Evolutionary conservation across 306 rosid species (phyloP).

Genomic region (Inga laurina): DNA sequence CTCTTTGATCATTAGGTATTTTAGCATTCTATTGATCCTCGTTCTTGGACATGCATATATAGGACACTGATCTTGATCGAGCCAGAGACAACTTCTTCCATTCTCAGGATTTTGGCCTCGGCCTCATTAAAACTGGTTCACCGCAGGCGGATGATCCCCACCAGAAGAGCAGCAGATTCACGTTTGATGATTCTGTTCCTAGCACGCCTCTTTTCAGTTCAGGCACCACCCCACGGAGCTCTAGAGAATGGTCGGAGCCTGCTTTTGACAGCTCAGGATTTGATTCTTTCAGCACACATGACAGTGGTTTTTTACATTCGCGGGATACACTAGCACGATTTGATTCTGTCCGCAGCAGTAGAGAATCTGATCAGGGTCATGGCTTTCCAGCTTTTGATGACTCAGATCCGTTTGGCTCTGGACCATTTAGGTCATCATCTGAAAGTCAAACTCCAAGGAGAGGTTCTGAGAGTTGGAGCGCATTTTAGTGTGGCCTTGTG

Average conservation of each 20-base stretch:
- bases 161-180: slow-evolving; percentile 67
- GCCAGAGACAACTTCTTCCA: slow-evolving; percentile 70
- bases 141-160: slow-evolving; percentile 46
- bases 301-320: slow-evolving; percentile 57
- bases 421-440: slow-evolving; percentile 64
- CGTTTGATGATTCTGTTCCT: slow-evolving; percentile 93
- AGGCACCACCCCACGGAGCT: slow-evolving; percentile 62
- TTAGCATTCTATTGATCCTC: slow-evolving; percentile 29
- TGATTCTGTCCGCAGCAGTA: slow-evolving; percentile 75
- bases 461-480: slow-evolving; percentile 83
- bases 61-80: slow-evolving; percentile 67
- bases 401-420: slow-evolving; percentile 85
- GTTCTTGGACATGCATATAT: slow-evolving; percentile 11
- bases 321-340: slow-evolving; percentile 56
- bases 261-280: slow-evolving; percentile 81
- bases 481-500: slow-evolving; percentile 55
- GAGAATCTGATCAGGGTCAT: slow-evolving; percentile 67
- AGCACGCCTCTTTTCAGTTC: slow-evolving; percentile 86
- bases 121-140: slow-evolving; percentile 79
- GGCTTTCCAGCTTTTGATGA: slow-evolving; percentile 88
- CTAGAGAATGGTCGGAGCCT: slow-evolving; percentile 63
- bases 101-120: slow-evolving; percentile 77
- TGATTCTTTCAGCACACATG: slow-evolving; percentile 76
- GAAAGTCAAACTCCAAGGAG: slow-evolving; percentile 74
- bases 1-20: slow-evolving; percentile 27